Conservation (phyloP, 1,139 yeast species). For the Magnusiomyces tetraspermus region DNA sequence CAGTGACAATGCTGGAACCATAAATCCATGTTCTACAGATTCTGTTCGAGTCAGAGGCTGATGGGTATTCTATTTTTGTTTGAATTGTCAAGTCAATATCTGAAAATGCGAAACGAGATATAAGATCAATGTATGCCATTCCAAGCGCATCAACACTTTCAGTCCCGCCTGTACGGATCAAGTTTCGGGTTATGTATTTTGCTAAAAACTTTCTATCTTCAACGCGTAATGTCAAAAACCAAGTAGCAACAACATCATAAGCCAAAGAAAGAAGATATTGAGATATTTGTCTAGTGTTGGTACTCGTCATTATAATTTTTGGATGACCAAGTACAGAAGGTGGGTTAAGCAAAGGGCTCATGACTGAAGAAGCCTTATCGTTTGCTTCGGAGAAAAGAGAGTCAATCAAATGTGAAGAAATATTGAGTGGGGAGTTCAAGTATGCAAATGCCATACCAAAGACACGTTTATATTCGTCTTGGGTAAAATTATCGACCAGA, state of each 20-base stretch:
- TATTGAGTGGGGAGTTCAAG: conserved; percentile 52
- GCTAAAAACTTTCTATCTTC: conserved; percentile 51
- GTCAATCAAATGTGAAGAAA: conserved; percentile 4
- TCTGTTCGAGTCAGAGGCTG: conserved; percentile 15
- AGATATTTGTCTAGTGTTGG: conserved; percentile 33
- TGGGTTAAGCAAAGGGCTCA: conserved; percentile 38
- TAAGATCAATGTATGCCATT: conserved; percentile 57
- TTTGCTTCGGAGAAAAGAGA: conserved; percentile 9
- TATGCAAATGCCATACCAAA: conserved; percentile 78
- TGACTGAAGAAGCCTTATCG: conserved; percentile 23
- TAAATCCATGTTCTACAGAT: conserved; percentile 47
- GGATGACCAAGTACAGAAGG: conserved; percentile 16
- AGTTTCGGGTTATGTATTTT: conserved; percentile 52
- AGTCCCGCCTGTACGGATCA: conserved; percentile 40
- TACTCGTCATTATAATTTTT: conserved; percentile 12
- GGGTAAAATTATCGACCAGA: conserved; percentile 60
- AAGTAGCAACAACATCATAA: conserved; percentile 56
- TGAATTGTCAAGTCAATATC: conserved; percentile 49
- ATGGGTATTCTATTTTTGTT: conserved; percentile 18
- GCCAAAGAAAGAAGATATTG: conserved; percentile 57
- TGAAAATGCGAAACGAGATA: conserved; percentile 57
- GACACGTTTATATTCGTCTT: conserved; percentile 68
- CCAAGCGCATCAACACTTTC: conserved; percentile 43
- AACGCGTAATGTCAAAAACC: conserved; percentile 61
- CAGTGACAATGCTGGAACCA: conserved; percentile 50